Conservation (phyloP, 139 green algal genomes). For the Chlorella sp. region DNA sequence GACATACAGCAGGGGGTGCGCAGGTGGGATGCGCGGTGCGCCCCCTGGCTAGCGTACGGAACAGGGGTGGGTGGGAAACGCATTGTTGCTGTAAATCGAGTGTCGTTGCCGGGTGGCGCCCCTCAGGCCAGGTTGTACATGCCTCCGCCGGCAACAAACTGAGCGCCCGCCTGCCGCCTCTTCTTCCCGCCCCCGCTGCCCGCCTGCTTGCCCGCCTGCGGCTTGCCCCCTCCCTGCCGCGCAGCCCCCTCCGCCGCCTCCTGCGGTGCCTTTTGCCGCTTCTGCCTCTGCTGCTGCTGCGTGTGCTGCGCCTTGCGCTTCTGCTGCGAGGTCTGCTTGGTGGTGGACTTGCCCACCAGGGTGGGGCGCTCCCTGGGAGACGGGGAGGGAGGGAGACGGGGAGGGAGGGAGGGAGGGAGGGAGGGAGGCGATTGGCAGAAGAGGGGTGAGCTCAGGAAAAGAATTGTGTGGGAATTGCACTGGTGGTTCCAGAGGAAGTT, state of each 20-base stretch:
- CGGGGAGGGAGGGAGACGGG: background rate
- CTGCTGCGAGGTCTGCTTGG: slow-evolving; percentile 57
- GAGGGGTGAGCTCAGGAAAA: too few relatives aligned
- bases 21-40: too few relatives aligned
- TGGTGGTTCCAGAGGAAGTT: too few relatives aligned
- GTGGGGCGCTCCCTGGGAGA: slow-evolving; percentile 45
- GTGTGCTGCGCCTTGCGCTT: slow-evolving; percentile 53
- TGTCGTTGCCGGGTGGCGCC: too few relatives aligned
- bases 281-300: background rate
- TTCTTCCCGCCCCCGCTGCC: slow-evolving; percentile 7
- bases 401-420: background rate
- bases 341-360: slow-evolving; percentile 54
- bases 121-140: slow-evolving; percentile 38
- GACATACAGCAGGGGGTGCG: too few relatives aligned
- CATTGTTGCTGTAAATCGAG: too few relatives aligned
- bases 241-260: background rate
- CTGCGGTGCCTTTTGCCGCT: background rate
- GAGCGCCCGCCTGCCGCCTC: background rate
- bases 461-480: too few relatives aligned
- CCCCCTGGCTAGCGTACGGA: too few relatives aligned
- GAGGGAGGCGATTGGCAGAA: background rate
- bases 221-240: background rate
- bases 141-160: background rate
- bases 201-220: background rate
- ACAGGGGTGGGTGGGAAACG: too few relatives aligned